Base-by-base conservation (phyloP, 768 basidiomycete genomes). In the Tylopilus sp. region DNA sequence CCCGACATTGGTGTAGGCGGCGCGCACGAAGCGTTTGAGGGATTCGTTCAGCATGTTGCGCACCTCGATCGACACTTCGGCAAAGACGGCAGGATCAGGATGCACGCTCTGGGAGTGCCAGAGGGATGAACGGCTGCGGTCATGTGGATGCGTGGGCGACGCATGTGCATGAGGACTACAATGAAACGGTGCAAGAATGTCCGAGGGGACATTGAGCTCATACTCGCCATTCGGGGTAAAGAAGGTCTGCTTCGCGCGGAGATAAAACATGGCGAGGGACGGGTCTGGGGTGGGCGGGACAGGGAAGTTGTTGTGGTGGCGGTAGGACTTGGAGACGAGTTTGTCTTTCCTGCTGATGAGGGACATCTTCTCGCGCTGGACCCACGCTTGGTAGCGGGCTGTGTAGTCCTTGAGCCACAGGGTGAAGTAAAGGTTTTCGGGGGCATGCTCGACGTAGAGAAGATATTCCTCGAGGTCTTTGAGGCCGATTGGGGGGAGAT, bases 381-480 rank as follows among this genome's bases (percentile, higher is more conserved):
- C 60, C 79, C 79, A 79, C 0, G 62, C 64, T 2, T 69, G 64
- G 59, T 79, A 78, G 25, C 75, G 74, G 1, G 64, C 57, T 11
- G 79, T 82, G 58, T 91, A 91, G 57, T 90, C 88, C 54, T 80
- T 80, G 26, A 90, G 73, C 88, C 88, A 91, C 44, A 91, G 79
- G n/a, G 79, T 77, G 62, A 91, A 91, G 61, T 91, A 91, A 78
- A 91, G 75, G 62, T 90, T 91, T 66, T 91, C 88, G 21, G 86
- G 81, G 42, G 77, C 76, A 49, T 77, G 77, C 58, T 91, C 90
- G 48, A 87, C 86, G 67, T 88, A 89, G 39, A 91, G 73, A 48
- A 91, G 71, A 78, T 88, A 91, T 68, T 91, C 89, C 71, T 85
- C 83, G 48, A 86, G 79, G 67, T 87, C 85, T 65, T 87, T 87